These are phyloP conservation scores for Calonectria ilicicola DNA, from an alignment of 2,329 filamentous ascomycete species.

Conservation along the genomic window DNA sequence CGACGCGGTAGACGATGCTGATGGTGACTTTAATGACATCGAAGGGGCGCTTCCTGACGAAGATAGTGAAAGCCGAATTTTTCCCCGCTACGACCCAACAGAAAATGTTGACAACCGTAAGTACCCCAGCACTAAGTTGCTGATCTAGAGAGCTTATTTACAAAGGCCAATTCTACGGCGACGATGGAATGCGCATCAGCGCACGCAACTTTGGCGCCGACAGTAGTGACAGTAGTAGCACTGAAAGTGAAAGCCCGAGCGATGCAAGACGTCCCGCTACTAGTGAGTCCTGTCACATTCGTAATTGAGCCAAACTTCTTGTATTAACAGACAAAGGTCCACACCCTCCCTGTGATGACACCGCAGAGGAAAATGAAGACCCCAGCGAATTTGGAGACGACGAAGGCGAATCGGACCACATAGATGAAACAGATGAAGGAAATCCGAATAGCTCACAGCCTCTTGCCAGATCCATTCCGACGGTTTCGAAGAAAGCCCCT, in stretches of 20 bases:
- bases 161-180: background rate
- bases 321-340: too few relatives aligned
- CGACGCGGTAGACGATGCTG: background rate
- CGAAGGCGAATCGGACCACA: background rate
- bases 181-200: background rate
- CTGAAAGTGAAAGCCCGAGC: background rate
- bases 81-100: background rate
- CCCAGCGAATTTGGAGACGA: too few relatives aligned
- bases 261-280: background rate
- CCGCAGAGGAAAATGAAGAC: too few relatives aligned
- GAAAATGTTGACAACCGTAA: background rate
- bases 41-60: background rate
- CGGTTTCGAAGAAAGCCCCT: background rate
- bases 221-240: background rate
- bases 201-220: background rate
- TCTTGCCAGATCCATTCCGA: background rate
- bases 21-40: background rate
- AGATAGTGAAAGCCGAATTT: background rate
- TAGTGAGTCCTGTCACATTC: background rate
- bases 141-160: background rate
- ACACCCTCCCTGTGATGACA: too few relatives aligned
- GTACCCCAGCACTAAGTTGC: background rate
- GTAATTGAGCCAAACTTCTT: background rate
- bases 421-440: background rate
- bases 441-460: background rate